phyloP scores from a whole-genome alignment of 768 basidiomycete species.

The Tulasnella sp. region DNA sequence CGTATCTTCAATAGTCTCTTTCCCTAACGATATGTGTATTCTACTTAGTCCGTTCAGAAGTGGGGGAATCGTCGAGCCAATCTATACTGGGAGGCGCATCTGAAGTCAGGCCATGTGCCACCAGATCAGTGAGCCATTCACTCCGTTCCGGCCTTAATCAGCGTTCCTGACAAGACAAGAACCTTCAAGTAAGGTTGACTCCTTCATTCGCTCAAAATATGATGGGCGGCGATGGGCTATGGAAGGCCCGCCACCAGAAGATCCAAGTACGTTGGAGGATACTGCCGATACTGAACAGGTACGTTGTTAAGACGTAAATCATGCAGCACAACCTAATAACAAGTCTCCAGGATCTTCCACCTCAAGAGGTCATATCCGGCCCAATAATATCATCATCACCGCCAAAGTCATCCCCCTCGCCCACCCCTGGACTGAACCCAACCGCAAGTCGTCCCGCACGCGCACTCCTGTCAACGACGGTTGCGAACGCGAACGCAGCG shows the following conservation, averaged over 20 bases:
- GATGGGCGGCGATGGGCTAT: conserved; percentile 87
- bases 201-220: conserved; percentile 94
- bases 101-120: conserved; percentile 82
- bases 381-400: conserved; percentile 20
- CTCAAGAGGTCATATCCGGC: conserved; percentile 24
- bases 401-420: conserved; percentile 3
- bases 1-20: neutral
- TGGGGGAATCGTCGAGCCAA: conserved; percentile 95
- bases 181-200: conserved; percentile 83
- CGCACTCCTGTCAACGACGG: conserved; percentile 8
- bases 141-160: neutral
- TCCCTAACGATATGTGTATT: neutral
- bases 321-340: too few species aligned
- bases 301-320: too few species aligned
- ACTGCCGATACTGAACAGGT: conserved; percentile 19
- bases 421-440: conserved; percentile 7
- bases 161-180: neutral
- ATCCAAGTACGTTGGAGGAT: conserved; percentile 67
- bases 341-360: conserved; percentile 22
- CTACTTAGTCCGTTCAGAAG: conserved; percentile 59
- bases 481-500: conserved; percentile 18
- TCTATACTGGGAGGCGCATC: conserved; percentile 92
- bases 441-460: conserved; percentile 4
- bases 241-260: conserved; percentile 72
- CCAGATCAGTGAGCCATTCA: conserved; percentile 73